Conservation (phyloP, 2,329 filamentous ascomycete species). For the Penicillium nordicum region DNA sequence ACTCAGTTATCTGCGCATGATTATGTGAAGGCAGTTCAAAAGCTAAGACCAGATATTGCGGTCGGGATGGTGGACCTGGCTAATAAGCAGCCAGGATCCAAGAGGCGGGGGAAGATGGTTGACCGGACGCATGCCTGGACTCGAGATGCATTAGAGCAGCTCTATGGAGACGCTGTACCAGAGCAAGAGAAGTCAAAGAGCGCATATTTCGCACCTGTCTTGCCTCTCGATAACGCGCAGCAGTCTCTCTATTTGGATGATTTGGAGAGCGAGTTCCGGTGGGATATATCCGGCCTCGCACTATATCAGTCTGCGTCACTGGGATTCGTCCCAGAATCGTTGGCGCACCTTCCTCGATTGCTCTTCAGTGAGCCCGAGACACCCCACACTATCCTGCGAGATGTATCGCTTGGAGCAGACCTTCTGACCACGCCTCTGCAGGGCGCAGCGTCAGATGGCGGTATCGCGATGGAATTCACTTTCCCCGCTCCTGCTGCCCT, state of each 20-base stretch:
- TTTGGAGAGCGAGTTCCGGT: conserved; percentile 61
- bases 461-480: conserved; percentile 75
- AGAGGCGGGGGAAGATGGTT: conserved; percentile 76
- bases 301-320: conserved; percentile 73
- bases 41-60: conserved; percentile 74
- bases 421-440: conserved; percentile 75
- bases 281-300: conserved; percentile 65
- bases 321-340: conserved; percentile 59
- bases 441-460: conserved; percentile 71
- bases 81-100: conserved; percentile 60
- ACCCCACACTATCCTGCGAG: conserved; percentile 73
- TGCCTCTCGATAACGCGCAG: conserved; percentile 69
- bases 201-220: conserved; percentile 64
- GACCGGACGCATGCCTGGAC: conserved; percentile 84
- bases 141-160: conserved; percentile 58
- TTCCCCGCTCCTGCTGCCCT: conserved; percentile 55
- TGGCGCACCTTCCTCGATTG: conserved; percentile 67
- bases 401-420: conserved; percentile 74
- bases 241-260: conserved; percentile 78
- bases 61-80: conserved; percentile 72
- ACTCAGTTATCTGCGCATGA: conserved; percentile 64
- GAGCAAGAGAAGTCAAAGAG: conserved; percentile 24
- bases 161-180: conserved; percentile 35
- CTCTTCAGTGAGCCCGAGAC: conserved; percentile 66
- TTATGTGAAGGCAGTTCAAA: conserved; percentile 63